Base-by-base conservation (phyloP, 1,139 yeast genomes). In the Wickerhamomyces sp. region DNA sequence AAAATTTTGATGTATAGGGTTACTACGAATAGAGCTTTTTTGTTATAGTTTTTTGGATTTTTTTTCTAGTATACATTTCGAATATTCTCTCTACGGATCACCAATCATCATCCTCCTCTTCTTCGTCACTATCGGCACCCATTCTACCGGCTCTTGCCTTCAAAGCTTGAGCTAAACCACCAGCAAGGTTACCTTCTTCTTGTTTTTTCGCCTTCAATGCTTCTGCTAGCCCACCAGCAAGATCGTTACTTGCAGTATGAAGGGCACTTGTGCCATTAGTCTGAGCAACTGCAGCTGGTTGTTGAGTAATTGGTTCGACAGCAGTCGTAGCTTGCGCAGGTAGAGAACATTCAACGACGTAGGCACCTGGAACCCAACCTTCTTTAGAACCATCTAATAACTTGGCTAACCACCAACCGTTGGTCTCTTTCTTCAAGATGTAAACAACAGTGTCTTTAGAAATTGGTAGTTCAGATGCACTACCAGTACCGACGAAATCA, bases 311-410 rank as follows among this genome's bases (percentile, higher is more conserved):
- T 10, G 75, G 64, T 2, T 69, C 59, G 2, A 68, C 58, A 2
- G 61, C 50, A 4, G 57, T 46, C 11, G 32, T 30, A 4, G 39
- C 44, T 24, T 53, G 46, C 2, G 62, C 58, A 14, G 73, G 76
- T 16, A 72, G 70, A 12, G 58, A 71, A 57, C 74, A 74, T 51
- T 81, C 84, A 36, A 76, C 79, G 52, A 91, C 76, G 56, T 89
- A 93, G 16, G 93, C 85, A 22, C 93, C 82, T 11, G 99, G 99
- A 10, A 94, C 91, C 98, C 98, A 93, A 4, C 98, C 99, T 59
- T 89, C 95, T 38, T 67, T 74, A 2, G 80, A 56, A 31, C 84
- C 91, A 50, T 84, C 89, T 42, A 81, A 59, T 16, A 77, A 68
- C 57, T 83, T 85, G 6, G 88, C 96, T 42, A 91, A 67, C 46